A percentile compares a stretch with the other conserved stretches of the same genome.
Evolutionary conservation across 352 stramenopile species (phyloP).

Genomic region (Globisporangium paddicum): DNA sequence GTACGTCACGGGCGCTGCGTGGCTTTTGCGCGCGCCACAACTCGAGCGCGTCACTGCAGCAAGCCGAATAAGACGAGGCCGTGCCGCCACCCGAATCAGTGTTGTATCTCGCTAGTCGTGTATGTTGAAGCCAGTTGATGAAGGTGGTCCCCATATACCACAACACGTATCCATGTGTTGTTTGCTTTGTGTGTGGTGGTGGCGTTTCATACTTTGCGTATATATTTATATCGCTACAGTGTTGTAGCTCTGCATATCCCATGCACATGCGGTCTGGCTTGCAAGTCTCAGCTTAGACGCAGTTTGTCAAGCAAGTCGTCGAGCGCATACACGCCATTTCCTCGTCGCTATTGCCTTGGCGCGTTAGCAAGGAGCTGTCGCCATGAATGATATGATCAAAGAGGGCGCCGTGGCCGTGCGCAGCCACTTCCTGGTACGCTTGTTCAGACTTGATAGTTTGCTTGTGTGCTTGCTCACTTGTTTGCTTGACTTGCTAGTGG

Average conservation of each 20-base stretch:
- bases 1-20: slow-evolving; percentile 4
- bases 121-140: slow-evolving; percentile 4
- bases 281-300: neutral
- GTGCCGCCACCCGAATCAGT: neutral
- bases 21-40: slow-evolving; percentile 13
- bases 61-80: neutral
- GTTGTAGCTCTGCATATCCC: neutral
- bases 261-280: neutral
- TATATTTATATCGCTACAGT: neutral
- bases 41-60: neutral
- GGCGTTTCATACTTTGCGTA: neutral
- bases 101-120: neutral
- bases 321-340: neutral
- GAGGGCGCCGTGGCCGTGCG: slow-evolving; percentile 56
- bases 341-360: neutral
- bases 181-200: neutral
- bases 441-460: neutral
- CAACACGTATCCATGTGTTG: slow-evolving; percentile 5
- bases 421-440: slow-evolving; percentile 56
- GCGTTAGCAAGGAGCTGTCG: neutral
- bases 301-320: neutral
- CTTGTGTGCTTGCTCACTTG: neutral
- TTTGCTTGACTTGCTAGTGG: slow-evolving; percentile 30
- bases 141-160: neutral
- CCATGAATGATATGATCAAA: slow-evolving; percentile 33